phyloP scores from a whole-genome alignment of 1,284 basidiomycete genomes.

The Rhizoctonia solani region DNA sequence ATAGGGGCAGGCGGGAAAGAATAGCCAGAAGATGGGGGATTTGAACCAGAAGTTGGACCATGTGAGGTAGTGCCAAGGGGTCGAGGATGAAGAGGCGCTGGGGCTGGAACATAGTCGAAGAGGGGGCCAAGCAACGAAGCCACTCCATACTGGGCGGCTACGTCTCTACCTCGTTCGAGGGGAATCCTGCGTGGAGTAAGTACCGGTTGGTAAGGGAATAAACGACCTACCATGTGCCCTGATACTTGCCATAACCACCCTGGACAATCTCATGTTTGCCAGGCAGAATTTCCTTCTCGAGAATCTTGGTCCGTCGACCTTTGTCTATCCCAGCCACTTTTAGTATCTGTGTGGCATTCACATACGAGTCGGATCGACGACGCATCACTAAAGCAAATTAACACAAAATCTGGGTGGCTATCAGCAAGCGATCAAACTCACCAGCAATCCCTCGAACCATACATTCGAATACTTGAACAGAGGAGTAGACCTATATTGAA shows the following conservation, averaged over 20 bases:
- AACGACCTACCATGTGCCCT: conserved; percentile 87
- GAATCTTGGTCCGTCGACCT: conserved; percentile 92
- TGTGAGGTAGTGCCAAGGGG: conserved; percentile 15
- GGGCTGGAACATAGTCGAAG: conserved; percentile 84
- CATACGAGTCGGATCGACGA: conserved; percentile 88
- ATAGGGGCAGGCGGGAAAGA: conserved; percentile 23
- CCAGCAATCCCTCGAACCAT: conserved; percentile 91
- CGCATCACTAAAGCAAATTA: conserved; percentile 82
- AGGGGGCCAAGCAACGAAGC: conserved; percentile 81
- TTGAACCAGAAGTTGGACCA: conserved; percentile 22
- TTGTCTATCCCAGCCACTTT: conserved; percentile 99
- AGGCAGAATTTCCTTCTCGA: conserved; percentile 95
- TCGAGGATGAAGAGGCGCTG: conserved; percentile 37
- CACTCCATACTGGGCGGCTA: conserved; percentile 89
- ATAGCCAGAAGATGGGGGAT: conserved; percentile 23
- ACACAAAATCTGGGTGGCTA: background rate
- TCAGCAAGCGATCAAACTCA: background rate
- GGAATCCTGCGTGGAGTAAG: conserved; percentile 71
- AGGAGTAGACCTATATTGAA: conserved; percentile 61
- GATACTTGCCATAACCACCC: conserved; percentile 98
- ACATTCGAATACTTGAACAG: conserved; percentile 92
- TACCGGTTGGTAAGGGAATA: conserved; percentile 17
- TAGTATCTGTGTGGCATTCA: conserved; percentile 98
- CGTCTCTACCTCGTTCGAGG: conserved; percentile 84
- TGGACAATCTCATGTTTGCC: conserved; percentile 99